Conservation (phyloP, 83 land plant species). For the Diphasiastrum complanatum region DNA sequence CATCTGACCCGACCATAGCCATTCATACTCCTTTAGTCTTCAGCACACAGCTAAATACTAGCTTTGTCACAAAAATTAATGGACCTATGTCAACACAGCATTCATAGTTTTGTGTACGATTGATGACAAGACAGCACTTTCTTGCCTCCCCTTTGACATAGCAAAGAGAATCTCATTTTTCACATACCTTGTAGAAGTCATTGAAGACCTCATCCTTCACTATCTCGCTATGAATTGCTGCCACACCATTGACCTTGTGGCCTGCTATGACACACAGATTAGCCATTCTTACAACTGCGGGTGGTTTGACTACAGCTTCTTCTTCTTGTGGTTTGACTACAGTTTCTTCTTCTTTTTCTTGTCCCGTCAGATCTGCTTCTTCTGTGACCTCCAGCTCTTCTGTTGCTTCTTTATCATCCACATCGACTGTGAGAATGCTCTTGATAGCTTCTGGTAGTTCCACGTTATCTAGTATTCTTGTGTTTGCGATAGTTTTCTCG, state of each 20-base stretch:
- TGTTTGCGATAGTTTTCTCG: slow-evolving; percentile 52
- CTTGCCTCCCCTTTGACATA: too few species aligned
- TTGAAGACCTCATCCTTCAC: slow-evolving; percentile 91
- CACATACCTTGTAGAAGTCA: slow-evolving; percentile 73
- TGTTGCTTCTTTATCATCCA: slow-evolving; percentile 18
- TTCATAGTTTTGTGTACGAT: too few species aligned
- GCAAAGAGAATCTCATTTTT: too few species aligned
- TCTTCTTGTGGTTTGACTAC: slow-evolving; percentile 1
- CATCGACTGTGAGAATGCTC: too few species aligned
- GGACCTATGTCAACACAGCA: too few species aligned
- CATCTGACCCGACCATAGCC: too few species aligned
- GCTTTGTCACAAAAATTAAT: too few species aligned
- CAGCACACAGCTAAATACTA: too few species aligned
- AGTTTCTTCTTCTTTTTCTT: slow-evolving; percentile 23
- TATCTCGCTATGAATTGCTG: slow-evolving; percentile 91
- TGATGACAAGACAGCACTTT: too few species aligned
- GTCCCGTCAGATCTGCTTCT: slow-evolving; percentile 9
- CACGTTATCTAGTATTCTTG: slow-evolving; percentile 82
- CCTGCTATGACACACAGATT: slow-evolving; percentile 90
- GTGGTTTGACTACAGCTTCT: slow-evolving; percentile 2
- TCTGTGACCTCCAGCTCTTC: slow-evolving; percentile 14
- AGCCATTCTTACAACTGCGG: slow-evolving; percentile 85
- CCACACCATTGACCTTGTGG: slow-evolving; percentile 94
- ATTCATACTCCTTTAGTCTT: too few species aligned
- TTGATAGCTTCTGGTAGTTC: slow-evolving; percentile 46